Evolutionary conservation across 805 yeast species (phyloP), one percentile per base, ranked within the genome.

Genomic region (Metschnikowia sp.): DNA sequence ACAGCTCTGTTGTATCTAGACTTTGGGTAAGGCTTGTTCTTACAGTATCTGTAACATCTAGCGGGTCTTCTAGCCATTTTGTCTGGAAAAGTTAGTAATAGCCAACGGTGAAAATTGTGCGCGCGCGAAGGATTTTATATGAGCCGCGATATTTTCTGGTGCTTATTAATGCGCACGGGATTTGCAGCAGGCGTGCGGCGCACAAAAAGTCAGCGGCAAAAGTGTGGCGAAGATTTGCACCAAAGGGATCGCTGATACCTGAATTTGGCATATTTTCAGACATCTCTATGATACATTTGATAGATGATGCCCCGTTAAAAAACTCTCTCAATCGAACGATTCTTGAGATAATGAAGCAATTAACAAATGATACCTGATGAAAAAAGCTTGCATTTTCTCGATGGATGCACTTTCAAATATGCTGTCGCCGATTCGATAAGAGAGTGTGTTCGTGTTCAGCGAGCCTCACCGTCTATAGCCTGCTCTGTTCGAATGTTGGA

Each of bases 1-100:
- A 94, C 99, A 81, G 97, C 98, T 86, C 99, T 92, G 92, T 94
- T 94, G 90, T 91, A 94, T 82, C 99, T 91, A 71, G 98, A 91
- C 86, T 94, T 94, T 83, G 99, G 99, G 88, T 84, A 94, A 72
- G 99, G 99, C 85, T 94, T 94, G 96, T 94, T 94, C 88, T 94
- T 94, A 88, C 97, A 95, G 95, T 92, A 94, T 84, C 99, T 90
- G 97, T 94, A 94, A 84, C 99, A 94, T 86, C 98, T 89, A 85
- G 99, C 99, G 79, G 99, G 99, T 87, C 98, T 92, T 83, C 98
- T 90, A 78, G 98, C 97, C 98, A 92, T 92, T 76, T 85, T 88
- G 83, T 75, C 73, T 66, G 51, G 40, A 29, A 32, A 42, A 47
- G 68, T 64, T 63, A 63, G 69, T 64, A 44, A 15, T 12, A 29